A percentile compares a stretch with the other conserved stretches of the same genome.
These are phyloP conservation scores for Auriscalpium vulgare DNA, from an alignment of 768 basidiomycete genomes.

Conservation along the genomic window DNA sequence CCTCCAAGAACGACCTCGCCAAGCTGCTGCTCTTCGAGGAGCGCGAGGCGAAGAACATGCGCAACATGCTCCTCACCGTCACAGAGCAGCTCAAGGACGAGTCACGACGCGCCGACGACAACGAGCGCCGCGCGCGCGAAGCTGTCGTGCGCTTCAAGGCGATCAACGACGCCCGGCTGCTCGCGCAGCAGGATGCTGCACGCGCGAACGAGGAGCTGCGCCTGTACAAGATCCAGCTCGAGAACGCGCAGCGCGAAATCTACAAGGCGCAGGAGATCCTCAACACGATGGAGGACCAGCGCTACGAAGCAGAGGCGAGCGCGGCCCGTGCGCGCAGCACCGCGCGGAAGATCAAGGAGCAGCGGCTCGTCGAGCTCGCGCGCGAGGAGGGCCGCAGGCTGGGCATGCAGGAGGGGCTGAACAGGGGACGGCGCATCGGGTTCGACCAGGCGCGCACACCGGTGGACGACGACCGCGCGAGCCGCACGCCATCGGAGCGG, in stretches of 20 bases:
- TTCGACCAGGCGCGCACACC: constrained; percentile 20
- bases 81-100: constrained; percentile 32
- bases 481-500: background rate
- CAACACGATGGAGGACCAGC: constrained; percentile 37
- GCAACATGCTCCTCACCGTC: constrained; percentile 28
- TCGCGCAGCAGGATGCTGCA: constrained; percentile 23
- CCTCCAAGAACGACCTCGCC: constrained; percentile 8
- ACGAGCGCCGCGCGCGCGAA: constrained; percentile 27
- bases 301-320: constrained; percentile 40
- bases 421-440: constrained; percentile 25
- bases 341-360: constrained; percentile 37
- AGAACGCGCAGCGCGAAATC: constrained; percentile 53
- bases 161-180: constrained; percentile 25
- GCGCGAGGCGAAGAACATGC: constrained; percentile 31
- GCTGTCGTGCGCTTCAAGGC: constrained; percentile 21
- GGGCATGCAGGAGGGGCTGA: constrained; percentile 46
- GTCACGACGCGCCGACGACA: constrained; percentile 27
- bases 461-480: constrained; percentile 1
- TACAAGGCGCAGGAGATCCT: constrained; percentile 45
- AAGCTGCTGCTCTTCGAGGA: constrained; percentile 31
- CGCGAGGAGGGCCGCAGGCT: constrained; percentile 45
- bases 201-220: constrained; percentile 40
- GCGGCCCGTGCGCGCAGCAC: constrained; percentile 37
- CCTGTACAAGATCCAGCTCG: constrained; percentile 50
- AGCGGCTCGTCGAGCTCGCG: constrained; percentile 39